These are phyloP conservation scores for Artemisia tridentata DNA, from an alignment of 129 eudicot species.

Conservation along the genomic window DNA sequence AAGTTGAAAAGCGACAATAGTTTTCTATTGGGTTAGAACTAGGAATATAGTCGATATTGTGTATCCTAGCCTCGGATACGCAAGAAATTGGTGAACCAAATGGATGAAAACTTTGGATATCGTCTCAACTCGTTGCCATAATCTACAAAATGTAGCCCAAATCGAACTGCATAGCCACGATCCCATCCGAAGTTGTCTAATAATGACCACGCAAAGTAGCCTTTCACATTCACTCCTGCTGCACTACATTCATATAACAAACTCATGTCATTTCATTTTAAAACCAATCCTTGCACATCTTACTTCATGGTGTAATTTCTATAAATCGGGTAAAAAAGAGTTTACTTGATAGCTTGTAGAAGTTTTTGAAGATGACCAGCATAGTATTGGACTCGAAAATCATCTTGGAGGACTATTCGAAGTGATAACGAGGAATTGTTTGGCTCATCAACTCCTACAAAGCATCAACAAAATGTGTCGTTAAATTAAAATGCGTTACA, in stretches of 20 bases:
- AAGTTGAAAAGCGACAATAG: conserved; percentile 15
- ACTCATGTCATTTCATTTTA: conserved; percentile 18
- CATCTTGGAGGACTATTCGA: conserved; percentile 42
- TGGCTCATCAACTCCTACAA: conserved; percentile 55
- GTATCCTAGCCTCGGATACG: conserved; percentile 12
- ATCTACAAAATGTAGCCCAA: conserved; percentile 57
- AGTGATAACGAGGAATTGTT: conserved; percentile 53
- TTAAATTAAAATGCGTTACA: background rate
- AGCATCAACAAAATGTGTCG: background rate
- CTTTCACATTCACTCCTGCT: conserved; percentile 54
- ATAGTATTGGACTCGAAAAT: conserved; percentile 51
- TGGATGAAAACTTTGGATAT: conserved; percentile 50
- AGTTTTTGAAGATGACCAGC: conserved; percentile 47
- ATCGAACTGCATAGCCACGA: conserved; percentile 51
- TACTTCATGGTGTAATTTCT: background rate
- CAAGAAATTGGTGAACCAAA: conserved; percentile 1
- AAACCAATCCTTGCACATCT: background rate
- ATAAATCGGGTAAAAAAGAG: background rate
- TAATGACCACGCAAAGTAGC: conserved; percentile 60
- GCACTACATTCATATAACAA: conserved; percentile 35
- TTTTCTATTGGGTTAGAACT: background rate
- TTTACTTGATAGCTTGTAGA: conserved; percentile 35
- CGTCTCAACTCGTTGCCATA: conserved; percentile 33
- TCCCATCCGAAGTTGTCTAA: conserved; percentile 58
- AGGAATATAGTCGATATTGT: conserved; percentile 2